Percentiles rank a stretch among this genome's conserved stretches.
Conservation (phyloP, 2,329 filamentous ascomycete species). For the Apiospora sp. region DNA sequence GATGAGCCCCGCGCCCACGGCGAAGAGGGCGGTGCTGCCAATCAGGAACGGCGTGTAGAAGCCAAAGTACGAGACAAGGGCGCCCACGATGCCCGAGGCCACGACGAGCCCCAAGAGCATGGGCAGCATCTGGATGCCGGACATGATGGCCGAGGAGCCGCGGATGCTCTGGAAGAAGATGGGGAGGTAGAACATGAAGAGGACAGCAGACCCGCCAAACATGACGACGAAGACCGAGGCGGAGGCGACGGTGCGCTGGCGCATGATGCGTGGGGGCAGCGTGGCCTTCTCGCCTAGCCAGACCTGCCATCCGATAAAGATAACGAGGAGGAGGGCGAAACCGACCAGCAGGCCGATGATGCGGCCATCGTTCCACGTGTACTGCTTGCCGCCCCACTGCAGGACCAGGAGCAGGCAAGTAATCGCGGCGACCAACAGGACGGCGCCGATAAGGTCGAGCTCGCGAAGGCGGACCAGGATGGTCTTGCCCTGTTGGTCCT, state of each 20-base stretch:
- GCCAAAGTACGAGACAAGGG: constrained; percentile 42
- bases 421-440: constrained; percentile 60
- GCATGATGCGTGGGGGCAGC: constrained; percentile 57
- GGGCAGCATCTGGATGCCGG: constrained; percentile 62
- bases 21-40: constrained; percentile 42
- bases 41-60: constrained; percentile 53
- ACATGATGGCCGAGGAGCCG: constrained; percentile 57
- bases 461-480: constrained; percentile 49
- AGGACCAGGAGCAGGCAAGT: constrained; percentile 63
- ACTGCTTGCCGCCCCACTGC: constrained; percentile 63
- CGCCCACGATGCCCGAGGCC: constrained; percentile 52
- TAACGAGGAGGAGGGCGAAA: constrained; percentile 51
- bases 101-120: constrained; percentile 58
- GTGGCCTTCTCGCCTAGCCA: constrained; percentile 57
- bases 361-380: constrained; percentile 57
- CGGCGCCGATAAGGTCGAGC: constrained; percentile 58
- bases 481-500: constrained; percentile 43
- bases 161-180: constrained; percentile 62
- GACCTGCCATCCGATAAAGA: constrained; percentile 57
- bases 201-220: constrained; percentile 61
- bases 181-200: constrained; percentile 61
- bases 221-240: constrained; percentile 51
- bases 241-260: constrained; percentile 51
- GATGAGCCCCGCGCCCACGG: constrained; percentile 60
- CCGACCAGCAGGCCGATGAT: constrained; percentile 61